These are phyloP conservation scores for Colletotrichum sp. DNA, from an alignment of 2,329 filamentous ascomycete species.

Conservation along the genomic window DNA sequence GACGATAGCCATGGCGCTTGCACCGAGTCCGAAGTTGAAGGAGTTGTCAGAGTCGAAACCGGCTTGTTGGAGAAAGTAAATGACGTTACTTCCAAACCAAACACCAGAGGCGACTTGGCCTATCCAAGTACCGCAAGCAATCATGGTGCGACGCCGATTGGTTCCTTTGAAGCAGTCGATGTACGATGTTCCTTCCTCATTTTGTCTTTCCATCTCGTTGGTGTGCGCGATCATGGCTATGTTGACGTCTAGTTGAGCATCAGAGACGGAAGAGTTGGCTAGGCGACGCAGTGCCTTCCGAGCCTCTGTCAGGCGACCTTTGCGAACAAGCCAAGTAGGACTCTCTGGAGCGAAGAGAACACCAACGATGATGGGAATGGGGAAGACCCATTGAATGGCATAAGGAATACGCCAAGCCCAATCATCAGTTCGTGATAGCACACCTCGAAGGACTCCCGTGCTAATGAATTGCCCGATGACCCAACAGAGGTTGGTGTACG, in stretches of 20 bases:
- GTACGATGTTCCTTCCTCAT: not conserved
- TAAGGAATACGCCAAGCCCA: not conserved
- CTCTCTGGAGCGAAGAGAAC: not conserved
- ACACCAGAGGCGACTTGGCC: not conserved
- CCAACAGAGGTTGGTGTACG: not conserved
- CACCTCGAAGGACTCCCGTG: not conserved
- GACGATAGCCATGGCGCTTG: not conserved
- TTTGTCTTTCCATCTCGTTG: not conserved
- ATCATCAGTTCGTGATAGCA: not conserved
- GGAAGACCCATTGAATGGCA: not conserved
- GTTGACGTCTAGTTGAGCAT: not conserved
- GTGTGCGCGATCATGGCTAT: constrained; percentile 32
- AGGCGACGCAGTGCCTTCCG: not conserved
- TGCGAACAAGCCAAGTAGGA: not conserved
- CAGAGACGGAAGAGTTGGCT: not conserved
- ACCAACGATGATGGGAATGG: not conserved
- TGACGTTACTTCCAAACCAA: not conserved
- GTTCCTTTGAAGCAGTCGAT: constrained; percentile 17
- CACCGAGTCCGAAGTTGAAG: not conserved
- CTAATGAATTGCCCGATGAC: not conserved
- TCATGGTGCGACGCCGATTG: constrained; percentile 29
- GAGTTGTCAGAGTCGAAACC: not conserved
- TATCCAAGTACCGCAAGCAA: constrained; percentile 14
- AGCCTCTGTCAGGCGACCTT: not conserved
- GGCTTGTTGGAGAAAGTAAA: not conserved